Percentiles rank a stretch among this genome's conserved stretches.
Evolutionary conservation across 495 filamentous ascomycete species (phyloP).

Genomic region (Neurospora terricola): DNA sequence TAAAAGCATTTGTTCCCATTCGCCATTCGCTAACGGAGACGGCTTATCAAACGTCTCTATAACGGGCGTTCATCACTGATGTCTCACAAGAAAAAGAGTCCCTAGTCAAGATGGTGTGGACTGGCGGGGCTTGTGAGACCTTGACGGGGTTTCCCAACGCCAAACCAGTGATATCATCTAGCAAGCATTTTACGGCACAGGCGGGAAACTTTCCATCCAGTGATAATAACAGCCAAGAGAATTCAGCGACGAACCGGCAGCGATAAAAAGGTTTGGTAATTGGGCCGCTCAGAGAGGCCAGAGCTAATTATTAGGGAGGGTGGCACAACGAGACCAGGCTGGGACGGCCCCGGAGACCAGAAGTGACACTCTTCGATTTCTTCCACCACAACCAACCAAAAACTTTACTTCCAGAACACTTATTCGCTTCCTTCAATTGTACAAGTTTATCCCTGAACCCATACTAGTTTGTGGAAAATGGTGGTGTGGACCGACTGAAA

Average conservation of each 20-base stretch:
- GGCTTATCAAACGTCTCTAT: not conserved
- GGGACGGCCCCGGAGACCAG: not conserved
- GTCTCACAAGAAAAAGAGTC: not conserved
- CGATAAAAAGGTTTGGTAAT: not conserved
- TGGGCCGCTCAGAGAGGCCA: not conserved
- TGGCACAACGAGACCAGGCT: not conserved
- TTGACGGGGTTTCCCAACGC: no score
- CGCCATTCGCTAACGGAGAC: not conserved
- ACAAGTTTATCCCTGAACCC: no score
- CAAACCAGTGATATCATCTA: no score
- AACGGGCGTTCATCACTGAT: not conserved
- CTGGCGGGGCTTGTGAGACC: no score
- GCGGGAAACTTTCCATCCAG: not conserved
- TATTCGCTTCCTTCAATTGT: not conserved
- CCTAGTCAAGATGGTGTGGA: no score
- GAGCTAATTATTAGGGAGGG: not conserved
- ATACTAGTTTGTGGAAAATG: no score
- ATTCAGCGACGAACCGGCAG: not conserved
- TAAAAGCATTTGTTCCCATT: no score
- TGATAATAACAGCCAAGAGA: not conserved
- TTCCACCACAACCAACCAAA: not conserved
- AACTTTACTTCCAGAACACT: not conserved
- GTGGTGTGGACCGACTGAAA: no score
- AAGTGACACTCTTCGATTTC: no score
- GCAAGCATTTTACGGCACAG: not conserved